Conservation (phyloP, 148 eudicot species). For the Oxyria digyna region DNA sequence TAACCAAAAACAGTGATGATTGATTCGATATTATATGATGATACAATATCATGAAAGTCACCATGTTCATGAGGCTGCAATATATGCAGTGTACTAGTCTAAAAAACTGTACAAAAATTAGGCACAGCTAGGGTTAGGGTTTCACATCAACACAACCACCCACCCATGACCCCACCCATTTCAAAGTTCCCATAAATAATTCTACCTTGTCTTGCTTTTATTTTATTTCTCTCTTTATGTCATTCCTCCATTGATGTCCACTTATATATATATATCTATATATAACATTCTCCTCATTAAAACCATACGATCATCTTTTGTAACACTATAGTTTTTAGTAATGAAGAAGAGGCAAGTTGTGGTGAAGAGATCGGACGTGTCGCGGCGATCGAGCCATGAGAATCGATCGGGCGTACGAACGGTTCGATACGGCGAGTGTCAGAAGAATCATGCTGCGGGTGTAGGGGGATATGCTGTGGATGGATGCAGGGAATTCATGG, state of each 20-base stretch:
- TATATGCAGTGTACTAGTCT: background rate
- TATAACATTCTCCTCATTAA: background rate
- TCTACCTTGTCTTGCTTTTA: background rate
- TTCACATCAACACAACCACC: constrained; percentile 4
- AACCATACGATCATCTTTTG: background rate
- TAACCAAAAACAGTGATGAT: background rate
- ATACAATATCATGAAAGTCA: background rate
- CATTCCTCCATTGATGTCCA: constrained; percentile 1
- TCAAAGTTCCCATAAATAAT: background rate
- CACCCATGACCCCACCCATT: background rate
- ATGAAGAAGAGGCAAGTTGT: constrained; percentile 61
- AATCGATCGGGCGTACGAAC: constrained; percentile 6
- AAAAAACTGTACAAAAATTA: background rate
- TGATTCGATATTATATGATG: no score
- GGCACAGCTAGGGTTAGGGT: constrained; percentile 15
- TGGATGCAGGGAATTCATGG: constrained; percentile 79
- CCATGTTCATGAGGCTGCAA: background rate
- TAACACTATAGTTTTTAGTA: no score
- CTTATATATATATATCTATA: background rate
- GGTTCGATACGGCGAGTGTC: constrained; percentile 54
- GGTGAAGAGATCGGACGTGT: constrained; percentile 25
- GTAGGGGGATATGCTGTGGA: constrained; percentile 80
- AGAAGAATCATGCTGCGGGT: constrained; percentile 71
- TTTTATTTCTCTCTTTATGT: background rate
- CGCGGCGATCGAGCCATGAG: constrained; percentile 14